Conservation (phyloP, 164 flowering plant species). For the Saururus chinensis region DNA sequence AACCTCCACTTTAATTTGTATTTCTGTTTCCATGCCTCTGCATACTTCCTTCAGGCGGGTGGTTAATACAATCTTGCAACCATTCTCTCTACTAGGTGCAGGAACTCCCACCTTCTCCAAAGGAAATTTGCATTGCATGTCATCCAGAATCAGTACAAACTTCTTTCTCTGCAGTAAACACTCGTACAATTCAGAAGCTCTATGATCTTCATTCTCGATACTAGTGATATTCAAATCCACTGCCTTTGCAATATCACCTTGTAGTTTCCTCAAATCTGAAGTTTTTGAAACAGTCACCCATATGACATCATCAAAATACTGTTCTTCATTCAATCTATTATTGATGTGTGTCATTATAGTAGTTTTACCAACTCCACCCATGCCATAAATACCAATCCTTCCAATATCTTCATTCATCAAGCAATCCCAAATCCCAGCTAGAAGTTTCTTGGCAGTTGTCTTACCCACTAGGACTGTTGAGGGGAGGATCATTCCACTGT, state of each 20-base stretch:
- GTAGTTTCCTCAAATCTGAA: neutral
- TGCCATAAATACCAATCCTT: slow-evolving; percentile 11
- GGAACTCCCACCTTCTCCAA: slow-evolving; percentile 7
- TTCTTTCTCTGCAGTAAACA: slow-evolving; percentile 3
- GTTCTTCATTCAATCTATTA: neutral
- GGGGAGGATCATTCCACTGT: slow-evolving; percentile 1
- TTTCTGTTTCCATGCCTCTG: slow-evolving; percentile 3
- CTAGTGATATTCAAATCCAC: neutral
- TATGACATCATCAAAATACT: neutral
- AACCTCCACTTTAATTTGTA: slow-evolving; percentile 5
- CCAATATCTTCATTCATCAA: neutral
- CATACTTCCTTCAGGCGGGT: slow-evolving; percentile 8
- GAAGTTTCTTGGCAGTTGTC: neutral
- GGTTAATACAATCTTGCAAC: slow-evolving; percentile 4
- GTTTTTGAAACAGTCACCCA: slow-evolving; percentile 9
- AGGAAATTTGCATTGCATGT: slow-evolving; percentile 2
- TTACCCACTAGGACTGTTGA: slow-evolving; percentile 1
- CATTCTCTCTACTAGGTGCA: neutral
- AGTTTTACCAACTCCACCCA: slow-evolving; percentile 16
- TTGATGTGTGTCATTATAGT: slow-evolving; percentile 10
- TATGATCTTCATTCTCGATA: neutral
- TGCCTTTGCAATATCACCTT: neutral
- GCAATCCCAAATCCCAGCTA: slow-evolving; percentile 1
- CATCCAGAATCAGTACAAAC: slow-evolving; percentile 8
- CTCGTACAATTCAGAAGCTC: neutral